These are phyloP conservation scores for Talaromyces amestolkiae DNA, from an alignment of 2,329 filamentous ascomycete species.

Conservation along the genomic window DNA sequence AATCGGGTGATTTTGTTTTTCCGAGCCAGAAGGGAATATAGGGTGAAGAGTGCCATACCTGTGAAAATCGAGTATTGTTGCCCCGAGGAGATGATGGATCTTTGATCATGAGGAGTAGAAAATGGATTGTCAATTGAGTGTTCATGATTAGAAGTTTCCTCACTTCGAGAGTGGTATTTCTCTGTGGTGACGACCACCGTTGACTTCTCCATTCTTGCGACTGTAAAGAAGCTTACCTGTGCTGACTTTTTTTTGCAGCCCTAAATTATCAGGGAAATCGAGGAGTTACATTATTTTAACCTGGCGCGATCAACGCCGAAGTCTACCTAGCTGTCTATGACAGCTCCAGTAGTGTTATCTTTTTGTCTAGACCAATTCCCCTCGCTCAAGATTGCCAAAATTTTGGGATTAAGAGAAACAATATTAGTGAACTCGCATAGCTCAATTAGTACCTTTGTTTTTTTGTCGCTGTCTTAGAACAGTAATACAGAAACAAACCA, in stretches of 20 bases:
- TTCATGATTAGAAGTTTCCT: conserved; percentile 3
- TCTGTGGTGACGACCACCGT: neutral
- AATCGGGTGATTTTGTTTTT: neutral
- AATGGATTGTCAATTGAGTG: conserved; percentile 14
- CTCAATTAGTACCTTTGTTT: neutral
- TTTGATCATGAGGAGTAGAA: conserved; percentile 17
- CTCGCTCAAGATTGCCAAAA: conserved; percentile 14
- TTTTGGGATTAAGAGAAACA: neutral
- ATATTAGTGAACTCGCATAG: neutral
- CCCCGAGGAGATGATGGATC: conserved; percentile 14
- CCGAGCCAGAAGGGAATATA: neutral
- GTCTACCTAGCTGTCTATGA: neutral
- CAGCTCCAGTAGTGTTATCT: neutral
- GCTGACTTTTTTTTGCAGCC: neutral
- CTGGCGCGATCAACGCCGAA: neutral
- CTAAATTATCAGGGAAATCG: neutral
- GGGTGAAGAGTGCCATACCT: neutral
- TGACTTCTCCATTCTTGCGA: conserved; percentile 11
- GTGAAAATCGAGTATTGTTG: conserved; percentile 15
- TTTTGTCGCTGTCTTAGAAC: neutral
- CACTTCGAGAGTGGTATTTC: conserved; percentile 2
- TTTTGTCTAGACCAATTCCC: neutral
- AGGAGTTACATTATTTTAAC: conserved; percentile 3
- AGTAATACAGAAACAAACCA: neutral
- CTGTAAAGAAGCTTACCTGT: neutral